Evolutionary conservation across 2,329 filamentous ascomycete genomes (phyloP), one percentile per base, ranked within the genome.

Genomic region (Bisporella sp.): DNA sequence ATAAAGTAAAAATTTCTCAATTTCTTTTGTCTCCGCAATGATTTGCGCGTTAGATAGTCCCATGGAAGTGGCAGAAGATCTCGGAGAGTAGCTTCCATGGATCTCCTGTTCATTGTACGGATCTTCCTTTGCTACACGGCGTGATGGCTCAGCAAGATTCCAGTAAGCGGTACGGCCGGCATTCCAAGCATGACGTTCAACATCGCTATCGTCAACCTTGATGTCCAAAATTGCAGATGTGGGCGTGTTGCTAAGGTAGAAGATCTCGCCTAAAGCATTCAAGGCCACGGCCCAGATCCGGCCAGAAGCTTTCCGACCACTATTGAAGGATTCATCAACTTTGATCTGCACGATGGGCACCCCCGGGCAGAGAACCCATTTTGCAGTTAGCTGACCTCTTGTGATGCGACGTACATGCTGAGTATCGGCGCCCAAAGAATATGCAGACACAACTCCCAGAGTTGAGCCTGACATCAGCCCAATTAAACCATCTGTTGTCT

Each of bases 181-280:
- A 53, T 81, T 75, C 92, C 92, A 96, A 11, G 89, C 87, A 54
- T 82, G 71, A 54, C 78, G 81, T 53, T 85, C 79, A 12, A 76
- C 63, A 50, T 85, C 76, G 35, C 84, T 73, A 62, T 76, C 59
- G 59, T 64, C 62, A n/a, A 67, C 47, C 13, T 62, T 66, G 3
- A 69, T 66, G 35, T 73, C 71, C 4, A 73, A 59, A 6, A 78
- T 72, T 21, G 77, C 71, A 35, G 75, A 74, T 30, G 68, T 74
- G 0, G 89, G 89, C 5, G 84, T 75, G 45, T 88, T 82, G 1
- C 79, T 85, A 1, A 97, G 73, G 59, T 92, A 96, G 66, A 85
- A 97, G 0, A 96, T 73, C 66, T 99, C 93, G 1, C 93, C 93
- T 6, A 99, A 73, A 0, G 93, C 92, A 65, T 99, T 99, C 47